A percentile compares a stretch with the other conserved stretches of the same genome.
Conservation (phyloP, 2,329 filamentous ascomycete species). For the Blumeria hordei region DNA sequence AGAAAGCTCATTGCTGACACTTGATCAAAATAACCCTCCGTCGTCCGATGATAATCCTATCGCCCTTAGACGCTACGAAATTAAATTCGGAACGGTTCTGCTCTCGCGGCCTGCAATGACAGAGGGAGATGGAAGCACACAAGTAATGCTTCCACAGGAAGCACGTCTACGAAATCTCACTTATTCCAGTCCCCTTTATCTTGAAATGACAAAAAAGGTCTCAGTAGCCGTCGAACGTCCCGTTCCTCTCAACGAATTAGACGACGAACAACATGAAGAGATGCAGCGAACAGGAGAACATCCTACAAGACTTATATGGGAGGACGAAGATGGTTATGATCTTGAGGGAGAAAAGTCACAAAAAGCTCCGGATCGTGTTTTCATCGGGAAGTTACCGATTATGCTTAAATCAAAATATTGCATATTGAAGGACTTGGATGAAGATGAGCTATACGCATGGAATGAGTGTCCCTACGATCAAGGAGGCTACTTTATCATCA, state of each 20-base stretch:
- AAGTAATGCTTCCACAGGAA: slow-evolving; percentile 75
- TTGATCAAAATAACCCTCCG: slow-evolving; percentile 74
- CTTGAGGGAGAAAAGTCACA: slow-evolving; percentile 22
- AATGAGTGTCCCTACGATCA: slow-evolving; percentile 98
- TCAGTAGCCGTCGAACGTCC: slow-evolving; percentile 59
- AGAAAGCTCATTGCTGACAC: slow-evolving; percentile 74
- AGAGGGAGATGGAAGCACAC: slow-evolving; percentile 75
- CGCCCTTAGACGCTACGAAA: slow-evolving; percentile 74
- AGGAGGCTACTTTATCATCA: slow-evolving; percentile 97
- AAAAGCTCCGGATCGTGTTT: slow-evolving; percentile 33
- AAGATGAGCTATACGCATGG: slow-evolving; percentile 68
- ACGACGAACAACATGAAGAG: slow-evolving; percentile 35
- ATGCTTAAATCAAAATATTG: slow-evolving; percentile 98
- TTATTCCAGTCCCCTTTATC: slow-evolving; percentile 77
- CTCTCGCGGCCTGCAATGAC: slow-evolving; percentile 78
- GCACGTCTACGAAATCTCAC: slow-evolving; percentile 88
- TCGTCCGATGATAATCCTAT: slow-evolving; percentile 54
- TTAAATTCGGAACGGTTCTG: slow-evolving; percentile 78
- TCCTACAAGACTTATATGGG: slow-evolving; percentile 34
- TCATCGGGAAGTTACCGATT: slow-evolving; percentile 85
- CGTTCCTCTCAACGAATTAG: slow-evolving; percentile 41
- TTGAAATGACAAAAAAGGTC: slow-evolving; percentile 67
- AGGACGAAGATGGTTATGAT: slow-evolving; percentile 23
- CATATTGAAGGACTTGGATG: slow-evolving; percentile 59
- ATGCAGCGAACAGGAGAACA: slow-evolving; percentile 29